Base-by-base conservation (phyloP, 2,329 filamentous ascomycete genomes). In the Aspergillus alliaceus region DNA sequence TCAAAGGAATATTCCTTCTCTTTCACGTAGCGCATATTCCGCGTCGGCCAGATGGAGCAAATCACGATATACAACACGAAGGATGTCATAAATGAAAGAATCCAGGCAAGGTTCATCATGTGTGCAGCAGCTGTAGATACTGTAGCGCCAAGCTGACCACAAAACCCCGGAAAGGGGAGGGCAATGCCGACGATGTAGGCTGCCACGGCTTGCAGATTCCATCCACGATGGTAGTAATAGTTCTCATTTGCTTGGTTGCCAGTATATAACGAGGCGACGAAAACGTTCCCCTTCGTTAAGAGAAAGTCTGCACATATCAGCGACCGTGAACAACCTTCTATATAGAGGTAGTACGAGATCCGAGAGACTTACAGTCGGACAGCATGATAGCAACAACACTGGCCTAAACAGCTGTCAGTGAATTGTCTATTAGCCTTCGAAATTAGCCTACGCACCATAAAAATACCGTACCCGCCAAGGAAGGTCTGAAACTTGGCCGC, bases 401-500 rank as follows among this genome's bases (percentile, higher is more conserved):
- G 12, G 35, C 35, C 35, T 20, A 9, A 9, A n/a, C n/a, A n/a
- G n/a, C n/a, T n/a, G n/a, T n/a, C n/a, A n/a, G n/a, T n/a, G n/a
- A n/a, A n/a, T n/a, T n/a, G n/a, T n/a, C n/a, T n/a, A n/a, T n/a
- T n/a, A n/a, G n/a, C n/a, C n/a, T n/a, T n/a, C n/a, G n/a, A n/a
- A 39, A 22, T 3, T 2, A 48, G 29, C 32, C 34, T 14, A 39
- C 49, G 47, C 12, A 55, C 57, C 32, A 59, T 55, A 50, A 59
- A 56, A 24, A 56, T 37, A 1, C 53, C 57, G 8, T 56, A 51
- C 2, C 57, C 57, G 3, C 53, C 53, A 29, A 59, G 27, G 20
- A 59, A 59, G 2, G 49, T 53, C 49, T 56, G 49, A 29, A 59
- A 55, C 9, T 51, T 56, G 27, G 49, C 14, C 1, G 57, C 57